A percentile compares a stretch with the other conserved stretches of the same genome.
These are phyloP conservation scores for Vitis hybrid DNA, from an alignment of 177 flowering plant genomes.

Conservation along the genomic window DNA sequence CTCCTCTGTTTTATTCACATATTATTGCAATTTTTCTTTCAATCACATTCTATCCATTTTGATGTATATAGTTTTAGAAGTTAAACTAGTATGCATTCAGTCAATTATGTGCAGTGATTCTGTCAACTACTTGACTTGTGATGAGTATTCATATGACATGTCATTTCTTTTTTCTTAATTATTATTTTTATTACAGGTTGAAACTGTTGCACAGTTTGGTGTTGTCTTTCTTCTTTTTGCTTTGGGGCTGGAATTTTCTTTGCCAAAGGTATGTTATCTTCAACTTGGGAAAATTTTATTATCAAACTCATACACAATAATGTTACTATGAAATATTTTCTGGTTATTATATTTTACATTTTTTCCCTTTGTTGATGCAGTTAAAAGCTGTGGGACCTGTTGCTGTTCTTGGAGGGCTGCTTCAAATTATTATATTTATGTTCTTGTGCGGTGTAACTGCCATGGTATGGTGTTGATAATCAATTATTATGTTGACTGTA, in stretches of 20 bases:
- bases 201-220: constrained; percentile 98
- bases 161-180: constrained; percentile 9
- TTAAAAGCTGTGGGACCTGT: constrained; percentile 93
- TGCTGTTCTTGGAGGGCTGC: constrained; percentile 93
- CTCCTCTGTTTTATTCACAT: no score
- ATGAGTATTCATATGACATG: background rate
- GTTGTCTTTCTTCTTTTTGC: constrained; percentile 98
- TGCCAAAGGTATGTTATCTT: constrained; percentile 62
- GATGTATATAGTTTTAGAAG: no score
- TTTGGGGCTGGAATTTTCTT: constrained; percentile 91
- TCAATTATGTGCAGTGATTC: background rate
- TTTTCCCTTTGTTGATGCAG: constrained; percentile 38
- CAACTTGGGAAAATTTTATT: background rate
- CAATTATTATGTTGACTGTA: background rate
- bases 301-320: background rate
- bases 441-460: constrained; percentile 68
- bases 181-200: constrained; percentile 63
- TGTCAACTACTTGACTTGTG: background rate
- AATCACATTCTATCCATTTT: no score
- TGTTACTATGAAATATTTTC: no score
- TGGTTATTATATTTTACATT: background rate
- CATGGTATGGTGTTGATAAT: constrained; percentile 40
- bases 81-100: no score
- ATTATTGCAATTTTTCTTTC: no score
- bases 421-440: constrained; percentile 79